These are phyloP conservation scores for Eutypa lata DNA, from an alignment of 2,329 filamentous ascomycete genomes.

Conservation along the genomic window DNA sequence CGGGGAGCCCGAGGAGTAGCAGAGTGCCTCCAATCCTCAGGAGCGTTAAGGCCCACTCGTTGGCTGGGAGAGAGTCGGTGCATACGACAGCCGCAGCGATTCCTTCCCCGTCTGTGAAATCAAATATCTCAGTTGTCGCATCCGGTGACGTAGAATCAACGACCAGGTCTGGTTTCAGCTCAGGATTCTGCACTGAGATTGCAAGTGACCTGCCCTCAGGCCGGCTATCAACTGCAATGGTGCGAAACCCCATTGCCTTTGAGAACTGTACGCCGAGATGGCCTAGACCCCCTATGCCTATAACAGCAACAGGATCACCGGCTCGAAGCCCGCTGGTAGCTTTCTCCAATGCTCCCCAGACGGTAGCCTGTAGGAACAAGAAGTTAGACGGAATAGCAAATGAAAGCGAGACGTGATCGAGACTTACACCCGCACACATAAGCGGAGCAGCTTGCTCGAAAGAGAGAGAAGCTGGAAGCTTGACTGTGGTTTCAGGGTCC, in stretches of 20 bases:
- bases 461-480: conserved; percentile 22
- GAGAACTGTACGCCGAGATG: conserved; percentile 34
- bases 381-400: not conserved
- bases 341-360: conserved; percentile 31
- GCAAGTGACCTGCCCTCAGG: conserved; percentile 26
- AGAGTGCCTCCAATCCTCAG: conserved; percentile 27
- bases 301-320: conserved; percentile 26
- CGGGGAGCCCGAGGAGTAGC: conserved; percentile 28
- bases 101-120: conserved; percentile 28
- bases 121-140: conserved; percentile 16
- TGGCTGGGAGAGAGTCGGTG: conserved; percentile 29
- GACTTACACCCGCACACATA: conserved; percentile 32
- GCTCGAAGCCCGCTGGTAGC: conserved; percentile 20
- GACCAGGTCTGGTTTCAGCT: conserved; percentile 24
- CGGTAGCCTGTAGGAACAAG: conserved; percentile 21
- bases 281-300: conserved; percentile 34
- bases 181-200: conserved; percentile 16
- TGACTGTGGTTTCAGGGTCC: conserved; percentile 27
- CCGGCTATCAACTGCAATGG: conserved; percentile 33
- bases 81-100: conserved; percentile 29
- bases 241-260: conserved; percentile 32
- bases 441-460: conserved; percentile 34
- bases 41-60: conserved; percentile 25
- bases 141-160: conserved; percentile 20
- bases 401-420: not conserved